Conservation (phyloP, 805 yeast species). For the Candida broadrunensis region DNA sequence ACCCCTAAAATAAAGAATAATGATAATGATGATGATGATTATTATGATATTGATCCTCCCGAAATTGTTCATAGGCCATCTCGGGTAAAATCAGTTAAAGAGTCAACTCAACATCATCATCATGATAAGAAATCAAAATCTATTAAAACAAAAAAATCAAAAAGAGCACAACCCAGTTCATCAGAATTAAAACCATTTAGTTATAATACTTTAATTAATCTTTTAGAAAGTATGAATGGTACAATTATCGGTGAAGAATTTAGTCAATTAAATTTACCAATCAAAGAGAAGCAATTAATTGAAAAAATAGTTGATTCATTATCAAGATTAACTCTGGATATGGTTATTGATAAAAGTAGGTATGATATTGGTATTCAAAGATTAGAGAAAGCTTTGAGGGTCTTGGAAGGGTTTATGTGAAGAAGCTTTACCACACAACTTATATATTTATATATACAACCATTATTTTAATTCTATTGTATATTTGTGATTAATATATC, state of each 20-base stretch:
- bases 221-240: constrained; percentile 58
- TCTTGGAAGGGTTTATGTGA: constrained; percentile 72
- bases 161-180: constrained; percentile 4
- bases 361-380: constrained; percentile 78
- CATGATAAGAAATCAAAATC: constrained; percentile 16
- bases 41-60: constrained; percentile 37
- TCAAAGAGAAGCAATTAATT: constrained; percentile 71
- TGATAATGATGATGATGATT: constrained; percentile 27
- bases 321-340: constrained; percentile 83
- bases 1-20: background rate
- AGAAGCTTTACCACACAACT: no score
- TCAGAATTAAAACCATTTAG: constrained; percentile 33
- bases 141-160: constrained; percentile 9
- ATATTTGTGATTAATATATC: background rate
- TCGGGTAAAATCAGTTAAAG: constrained; percentile 32
- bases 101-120: constrained; percentile 18
- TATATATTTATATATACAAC: background rate
- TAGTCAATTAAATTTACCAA: constrained; percentile 66
- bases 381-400: constrained; percentile 76
- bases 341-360: constrained; percentile 80
- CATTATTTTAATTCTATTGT: background rate
- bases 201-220: constrained; percentile 45
- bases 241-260: constrained; percentile 69
- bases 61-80: constrained; percentile 28
- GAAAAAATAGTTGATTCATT: constrained; percentile 86